Evolutionary conservation across 2,329 filamentous ascomycete species (phyloP), one percentile per base, ranked within the genome.

Genomic region (Claviceps sorghi): DNA sequence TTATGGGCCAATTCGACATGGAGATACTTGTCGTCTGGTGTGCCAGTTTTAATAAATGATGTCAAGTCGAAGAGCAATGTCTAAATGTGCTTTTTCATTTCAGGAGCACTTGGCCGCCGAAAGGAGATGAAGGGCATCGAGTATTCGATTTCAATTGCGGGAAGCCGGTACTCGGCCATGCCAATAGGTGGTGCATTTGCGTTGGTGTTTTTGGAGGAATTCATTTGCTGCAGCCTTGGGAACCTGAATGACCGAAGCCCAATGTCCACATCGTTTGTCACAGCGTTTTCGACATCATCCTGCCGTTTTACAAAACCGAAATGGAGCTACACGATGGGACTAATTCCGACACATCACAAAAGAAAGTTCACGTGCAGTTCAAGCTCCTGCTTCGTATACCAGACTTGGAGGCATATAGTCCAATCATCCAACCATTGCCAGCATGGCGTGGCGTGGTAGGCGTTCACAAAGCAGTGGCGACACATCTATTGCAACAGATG

Each of bases 261-360:
- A 48, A 36, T 21, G 11, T 21, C 19, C 13, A 7, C n/a, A 21
- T 22, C 26, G 7, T 17, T 17, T 19, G 4, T 13, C 36, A 42
- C 42, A 30, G 10, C 22, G 22, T 46, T 32, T 29, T 47, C 32
- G 26, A 40, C 26, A 36, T 11, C 43, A n/a, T 41, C 17, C 21
- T 43, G 21, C 22, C 38, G 38, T 26, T 38, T 38, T n/a, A 22
- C 19, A 19, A 19, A 30, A 19, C 22, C 40, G 42, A 21, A 17
- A 38, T 11, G 30, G 22, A 46, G 30, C 42, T 47, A 21, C 30
- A 30, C 42, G 11, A 15, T n/a, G 42, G 40, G 36, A 19, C 29
- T n/a, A 17, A 46, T 48, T 48, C 19, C 38, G 48, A 51, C 52
- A 38, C 4, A 44, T 51, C 52, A 53, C 43, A 53, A 53, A 51